A percentile compares a stretch with the other conserved stretches of the same genome.
phyloP scores from a whole-genome alignment of 2,329 filamentous ascomycete genomes.

The Zymoseptoria brevis region DNA sequence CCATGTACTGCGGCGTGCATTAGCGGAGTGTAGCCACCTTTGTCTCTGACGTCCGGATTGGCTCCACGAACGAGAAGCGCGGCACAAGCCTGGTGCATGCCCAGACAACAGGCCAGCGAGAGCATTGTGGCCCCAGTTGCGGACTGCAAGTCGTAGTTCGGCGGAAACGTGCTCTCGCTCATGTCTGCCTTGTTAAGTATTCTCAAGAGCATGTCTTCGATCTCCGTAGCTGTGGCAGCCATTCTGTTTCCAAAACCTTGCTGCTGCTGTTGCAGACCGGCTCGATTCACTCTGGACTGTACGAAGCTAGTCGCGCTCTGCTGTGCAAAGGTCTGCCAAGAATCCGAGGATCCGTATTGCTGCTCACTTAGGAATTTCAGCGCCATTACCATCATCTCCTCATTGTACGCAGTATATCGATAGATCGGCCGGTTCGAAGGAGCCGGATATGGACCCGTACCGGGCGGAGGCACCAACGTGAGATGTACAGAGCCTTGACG shows the following conservation, averaged over 20 bases:
- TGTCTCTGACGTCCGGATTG: conserved; percentile 65
- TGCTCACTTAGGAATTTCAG: conserved; percentile 30
- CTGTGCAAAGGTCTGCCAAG: conserved; percentile 26
- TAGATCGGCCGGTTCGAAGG: conserved; percentile 36
- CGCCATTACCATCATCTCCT: conserved; percentile 52
- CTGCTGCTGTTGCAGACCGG: conserved; percentile 13
- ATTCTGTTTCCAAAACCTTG: conserved; percentile 13
- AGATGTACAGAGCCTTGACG: conserved; percentile 63
- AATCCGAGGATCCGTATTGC: conserved; percentile 26
- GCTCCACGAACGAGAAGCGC: conserved; percentile 71
- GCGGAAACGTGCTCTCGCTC: conserved; percentile 61
- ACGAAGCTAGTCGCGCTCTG: conserved; percentile 21
- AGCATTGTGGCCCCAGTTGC: conserved; percentile 69
- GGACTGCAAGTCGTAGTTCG: conserved; percentile 56
- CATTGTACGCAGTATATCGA: conserved; percentile 36
- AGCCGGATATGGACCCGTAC: conserved; percentile 36
- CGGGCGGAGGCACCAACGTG: conserved; percentile 43
- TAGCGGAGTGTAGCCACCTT: conserved; percentile 72
- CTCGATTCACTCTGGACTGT: conserved; percentile 15
- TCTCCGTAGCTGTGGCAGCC: conserved; percentile 3
- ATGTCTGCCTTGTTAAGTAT: conserved; percentile 50
- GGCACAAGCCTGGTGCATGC: conserved; percentile 66
- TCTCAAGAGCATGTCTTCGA: conserved; percentile 10
- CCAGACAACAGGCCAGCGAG: conserved; percentile 68
- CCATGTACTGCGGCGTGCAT: conserved; percentile 73